Evolutionary conservation across 805 yeast genomes (phyloP).

Genomic region (Kockiozyma suomiensis): DNA sequence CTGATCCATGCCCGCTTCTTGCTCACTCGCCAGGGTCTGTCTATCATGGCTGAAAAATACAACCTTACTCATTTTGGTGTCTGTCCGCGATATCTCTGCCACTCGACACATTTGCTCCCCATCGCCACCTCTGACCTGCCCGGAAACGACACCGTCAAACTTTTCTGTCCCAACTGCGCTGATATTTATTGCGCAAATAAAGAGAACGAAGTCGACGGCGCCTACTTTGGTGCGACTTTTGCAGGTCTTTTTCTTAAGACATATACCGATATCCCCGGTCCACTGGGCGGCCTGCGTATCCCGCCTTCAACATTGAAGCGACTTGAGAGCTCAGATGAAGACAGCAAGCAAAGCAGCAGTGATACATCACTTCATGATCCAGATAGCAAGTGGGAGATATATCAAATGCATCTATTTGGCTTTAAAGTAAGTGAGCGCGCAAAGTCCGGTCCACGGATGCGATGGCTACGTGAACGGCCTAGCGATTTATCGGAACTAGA

Average conservation of each 20-base stretch:
- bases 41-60: slow-evolving; percentile 85
- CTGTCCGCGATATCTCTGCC: slow-evolving; percentile 88
- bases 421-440: slow-evolving; percentile 77
- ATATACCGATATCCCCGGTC: slow-evolving; percentile 70
- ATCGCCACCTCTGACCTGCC: slow-evolving; percentile 89
- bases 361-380: background rate
- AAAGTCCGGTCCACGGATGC: slow-evolving; percentile 89
- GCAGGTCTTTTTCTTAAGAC: slow-evolving; percentile 89
- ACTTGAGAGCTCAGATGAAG: background rate
- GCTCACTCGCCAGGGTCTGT: slow-evolving; percentile 83
- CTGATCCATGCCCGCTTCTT: slow-evolving; percentile 91
- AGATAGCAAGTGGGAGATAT: slow-evolving; percentile 38
- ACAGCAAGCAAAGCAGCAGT: background rate
- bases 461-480: slow-evolving; percentile 76
- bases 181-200: slow-evolving; percentile 86
- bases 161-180: slow-evolving; percentile 92
- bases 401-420: slow-evolving; percentile 81
- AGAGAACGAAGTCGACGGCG: slow-evolving; percentile 89
- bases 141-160: slow-evolving; percentile 86
- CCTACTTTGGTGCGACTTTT: slow-evolving; percentile 94
- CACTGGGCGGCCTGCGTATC: slow-evolving; percentile 26
- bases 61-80: slow-evolving; percentile 86
- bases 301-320: slow-evolving; percentile 42
- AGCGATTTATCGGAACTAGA: slow-evolving; percentile 6
- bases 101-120: slow-evolving; percentile 86